A percentile compares a stretch with the other conserved stretches of the same genome.
phyloP scores from a whole-genome alignment of 306 rosid genomes.

The Prunus dulcis region DNA sequence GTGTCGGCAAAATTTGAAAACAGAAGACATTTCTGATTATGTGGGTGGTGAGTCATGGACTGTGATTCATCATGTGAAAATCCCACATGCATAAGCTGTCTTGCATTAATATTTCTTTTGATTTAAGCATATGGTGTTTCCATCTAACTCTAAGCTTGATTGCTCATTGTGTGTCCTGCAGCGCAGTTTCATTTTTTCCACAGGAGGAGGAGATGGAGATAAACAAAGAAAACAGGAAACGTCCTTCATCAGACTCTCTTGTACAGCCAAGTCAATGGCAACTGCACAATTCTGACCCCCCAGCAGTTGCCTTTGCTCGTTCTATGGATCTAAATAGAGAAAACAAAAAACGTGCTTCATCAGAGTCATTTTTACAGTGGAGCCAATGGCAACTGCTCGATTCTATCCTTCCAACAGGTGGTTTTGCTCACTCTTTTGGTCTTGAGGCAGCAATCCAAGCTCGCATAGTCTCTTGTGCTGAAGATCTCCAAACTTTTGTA shows the following conservation, averaged over 20 bases:
- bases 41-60: neutral
- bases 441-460: constrained; percentile 73
- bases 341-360: neutral
- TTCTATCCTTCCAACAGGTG: constrained; percentile 87
- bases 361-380: constrained; percentile 51
- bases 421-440: constrained; percentile 83
- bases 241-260: no score
- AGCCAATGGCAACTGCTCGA: constrained; percentile 83
- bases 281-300: no score
- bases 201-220: neutral
- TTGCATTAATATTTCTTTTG: neutral
- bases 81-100: neutral
- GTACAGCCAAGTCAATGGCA: no score
- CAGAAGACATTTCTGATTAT: neutral
- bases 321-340: constrained; percentile 34
- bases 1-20: neutral
- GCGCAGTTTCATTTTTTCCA: neutral
- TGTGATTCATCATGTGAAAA: neutral
- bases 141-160: neutral
- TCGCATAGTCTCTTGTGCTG: constrained; percentile 43
- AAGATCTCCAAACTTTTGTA: constrained; percentile 58
- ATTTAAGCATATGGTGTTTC: neutral
- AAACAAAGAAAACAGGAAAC: neutral
- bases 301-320: neutral
- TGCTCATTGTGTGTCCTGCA: neutral